Evolutionary conservation across 768 basidiomycete genomes (phyloP), one percentile per base, ranked within the genome.

Genomic region (Leccinum broughii): DNA sequence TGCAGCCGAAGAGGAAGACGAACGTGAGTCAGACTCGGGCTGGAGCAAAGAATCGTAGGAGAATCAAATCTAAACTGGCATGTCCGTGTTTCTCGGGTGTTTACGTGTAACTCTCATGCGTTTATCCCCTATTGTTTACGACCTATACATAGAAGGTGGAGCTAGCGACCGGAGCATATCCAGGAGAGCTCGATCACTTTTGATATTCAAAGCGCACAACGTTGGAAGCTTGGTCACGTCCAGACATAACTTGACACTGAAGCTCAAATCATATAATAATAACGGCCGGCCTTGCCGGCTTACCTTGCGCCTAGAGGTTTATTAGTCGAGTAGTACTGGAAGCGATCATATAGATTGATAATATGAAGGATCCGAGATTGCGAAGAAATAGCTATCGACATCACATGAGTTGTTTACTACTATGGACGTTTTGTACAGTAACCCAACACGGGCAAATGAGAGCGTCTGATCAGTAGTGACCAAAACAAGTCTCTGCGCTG

Each of bases 1-100:
- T 4, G 3, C 61, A 69, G 69, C 46, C 1, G 61, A 50, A 30
- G 63, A 62, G n/a, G 20, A 46, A 32, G 48, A 49, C 8, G 48
- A 24, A 24, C 24, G 6, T 49, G 48, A 24, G 24, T 49, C 48
- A 49, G 48, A 49, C 34, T 35, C 34, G 5, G 34, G 48, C 14
- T 24, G 2, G 48, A 49, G 24, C 24, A 26, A 24, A 49, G 17
- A 8, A 30, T 26, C 39, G 17, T 22, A 49, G 34, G 5, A 35
- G 13, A 24, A 56, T 57, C 17, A n/a, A 35, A 35, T 20, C 15
- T 41, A 11, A 30, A 57, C 37, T 44, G 41, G 41, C 6, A 46
- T 3, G 14, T 5, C 20, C 28, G 20, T 26, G 26, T 20, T 46
- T 30, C 58, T 22, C 20, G 46, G 17, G 34, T 39, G 24, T 26